Evolutionary conservation across 495 filamentous ascomycete genomes (phyloP), one percentile per base, ranked within the genome.

Genomic region (Penicillium arizonense): DNA sequence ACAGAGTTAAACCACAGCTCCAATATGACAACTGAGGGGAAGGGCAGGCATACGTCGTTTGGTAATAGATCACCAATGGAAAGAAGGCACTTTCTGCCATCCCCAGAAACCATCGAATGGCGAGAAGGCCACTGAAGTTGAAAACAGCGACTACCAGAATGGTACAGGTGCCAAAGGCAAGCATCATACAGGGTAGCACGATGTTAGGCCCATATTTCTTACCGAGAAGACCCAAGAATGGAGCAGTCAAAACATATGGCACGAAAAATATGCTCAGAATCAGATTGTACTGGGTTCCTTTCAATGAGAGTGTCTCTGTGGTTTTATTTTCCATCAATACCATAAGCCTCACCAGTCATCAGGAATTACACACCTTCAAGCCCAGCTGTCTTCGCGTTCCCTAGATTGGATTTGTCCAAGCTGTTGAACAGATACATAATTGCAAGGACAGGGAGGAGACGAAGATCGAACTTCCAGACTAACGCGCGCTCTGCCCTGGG

Each of bases 41-140:
- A 9, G 3, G 4, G 20, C 5, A 10, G 8, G 32, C 48, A 16
- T 56, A 60, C 14, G 72, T 75, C n/a, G 77, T 79, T 34, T 71
- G 66, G 46, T 81, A 80, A 50, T 79, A 81, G 46, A 79, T 81
- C 20, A 82, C 86, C 46, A 86, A 63, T 4, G 87, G 87, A 55
- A 87, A 89, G 68, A 91, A 90, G 4, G 80, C 86, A 16, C 77
- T 78, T 60, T 91, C 87, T 2, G 81, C 72, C 74, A 87, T 87
- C 18, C 87, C 79, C 79, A 87, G 33, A 70, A 56, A 84, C 68
- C 58, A 72, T 47, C 71, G 57, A 9, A 75, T 51, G 12, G 81
- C 75, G 51, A 88, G 80, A 38, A 89, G 73, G 1, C 85, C 86
- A 12, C 77, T 71, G 56, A 84, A 88, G 57, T 84, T 86, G 47